Percentiles rank a stretch among this genome's conserved stretches.
These are phyloP conservation scores for Globisporangium acanthophoron DNA, from an alignment of 352 stramenopile species.

Conservation along the genomic window DNA sequence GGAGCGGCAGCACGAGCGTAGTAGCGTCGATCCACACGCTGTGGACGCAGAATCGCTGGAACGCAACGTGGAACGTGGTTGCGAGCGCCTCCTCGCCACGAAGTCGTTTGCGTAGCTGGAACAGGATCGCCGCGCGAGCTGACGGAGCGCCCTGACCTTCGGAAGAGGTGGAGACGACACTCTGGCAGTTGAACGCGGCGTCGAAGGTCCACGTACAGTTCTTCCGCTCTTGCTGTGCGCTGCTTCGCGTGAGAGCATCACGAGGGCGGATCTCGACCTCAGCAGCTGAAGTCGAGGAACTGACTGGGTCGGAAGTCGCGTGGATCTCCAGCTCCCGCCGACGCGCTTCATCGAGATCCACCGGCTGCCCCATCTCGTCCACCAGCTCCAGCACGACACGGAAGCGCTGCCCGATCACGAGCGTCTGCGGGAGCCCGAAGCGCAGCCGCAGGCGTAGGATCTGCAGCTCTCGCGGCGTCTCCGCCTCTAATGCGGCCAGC, in stretches of 20 bases:
- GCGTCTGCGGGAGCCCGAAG: constrained; percentile 24
- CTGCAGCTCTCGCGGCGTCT: constrained; percentile 14
- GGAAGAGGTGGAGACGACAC: not conserved
- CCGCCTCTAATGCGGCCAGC: constrained; percentile 10
- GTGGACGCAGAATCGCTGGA: constrained; percentile 32
- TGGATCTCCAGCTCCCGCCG: constrained; percentile 5
- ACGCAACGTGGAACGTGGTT: constrained; percentile 6
- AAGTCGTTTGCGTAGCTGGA: not conserved
- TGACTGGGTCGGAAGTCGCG: not conserved
- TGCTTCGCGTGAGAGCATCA: not conserved
- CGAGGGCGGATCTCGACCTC: not conserved
- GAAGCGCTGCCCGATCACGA: constrained; percentile 24
- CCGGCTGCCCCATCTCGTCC: constrained; percentile 48
- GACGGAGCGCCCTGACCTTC: not conserved
- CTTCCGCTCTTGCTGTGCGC: not conserved
- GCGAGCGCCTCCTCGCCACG: not conserved
- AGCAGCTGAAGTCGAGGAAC: not conserved
- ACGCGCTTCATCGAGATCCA: not conserved
- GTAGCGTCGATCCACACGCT: constrained; percentile 23
- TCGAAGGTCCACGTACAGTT: constrained; percentile 9
- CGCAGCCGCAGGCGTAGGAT: constrained; percentile 44
- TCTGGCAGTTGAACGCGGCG: not conserved
- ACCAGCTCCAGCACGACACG: constrained; percentile 39
- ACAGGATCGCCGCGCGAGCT: not conserved
- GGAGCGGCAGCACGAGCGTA: constrained; percentile 34